Conservation (phyloP, 345 rosid species). For the Rhizophora mangle region DNA sequence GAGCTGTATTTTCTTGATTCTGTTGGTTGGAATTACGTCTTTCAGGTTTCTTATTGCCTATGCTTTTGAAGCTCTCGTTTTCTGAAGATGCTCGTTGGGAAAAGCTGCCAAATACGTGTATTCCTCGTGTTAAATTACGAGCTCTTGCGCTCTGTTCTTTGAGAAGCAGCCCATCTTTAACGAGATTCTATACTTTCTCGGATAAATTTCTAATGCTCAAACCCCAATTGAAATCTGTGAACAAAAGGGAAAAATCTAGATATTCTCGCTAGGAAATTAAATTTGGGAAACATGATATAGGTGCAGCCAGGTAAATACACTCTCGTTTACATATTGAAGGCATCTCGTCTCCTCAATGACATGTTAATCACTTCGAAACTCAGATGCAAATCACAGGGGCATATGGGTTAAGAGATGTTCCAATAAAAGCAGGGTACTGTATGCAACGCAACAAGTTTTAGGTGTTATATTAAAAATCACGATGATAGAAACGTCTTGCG, state of each 20-base stretch:
- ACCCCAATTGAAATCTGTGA: slow-evolving; percentile 65
- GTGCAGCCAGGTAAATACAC: slow-evolving; percentile 29
- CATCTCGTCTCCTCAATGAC: slow-evolving; percentile 33
- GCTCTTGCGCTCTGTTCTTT: slow-evolving; percentile 50
- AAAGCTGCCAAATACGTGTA: slow-evolving; percentile 69
- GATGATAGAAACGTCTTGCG: slow-evolving; percentile 48
- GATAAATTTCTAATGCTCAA: slow-evolving; percentile 41
- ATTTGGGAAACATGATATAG: not conserved
- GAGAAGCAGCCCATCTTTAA: slow-evolving; percentile 40
- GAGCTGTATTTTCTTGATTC: too few relatives aligned
- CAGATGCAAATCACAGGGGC: slow-evolving; percentile 57
- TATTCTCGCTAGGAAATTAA: too few relatives aligned
- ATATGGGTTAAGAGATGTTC: slow-evolving; percentile 65
- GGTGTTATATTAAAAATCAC: slow-evolving; percentile 39
- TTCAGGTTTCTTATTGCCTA: too few relatives aligned
- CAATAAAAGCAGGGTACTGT: slow-evolving; percentile 52
- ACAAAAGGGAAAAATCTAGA: not conserved
- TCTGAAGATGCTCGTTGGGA: slow-evolving; percentile 22
- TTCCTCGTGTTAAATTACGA: slow-evolving; percentile 45
- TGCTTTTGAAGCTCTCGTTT: slow-evolving; percentile 13
- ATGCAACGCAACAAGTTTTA: slow-evolving; percentile 53
- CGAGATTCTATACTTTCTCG: slow-evolving; percentile 41
- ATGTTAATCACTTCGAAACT: slow-evolving; percentile 47
- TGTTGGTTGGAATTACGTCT: too few relatives aligned
- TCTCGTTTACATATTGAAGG: slow-evolving; percentile 50